Conservation (phyloP, 2,329 filamentous ascomycete species). For the Chaetomium olivaceum region DNA sequence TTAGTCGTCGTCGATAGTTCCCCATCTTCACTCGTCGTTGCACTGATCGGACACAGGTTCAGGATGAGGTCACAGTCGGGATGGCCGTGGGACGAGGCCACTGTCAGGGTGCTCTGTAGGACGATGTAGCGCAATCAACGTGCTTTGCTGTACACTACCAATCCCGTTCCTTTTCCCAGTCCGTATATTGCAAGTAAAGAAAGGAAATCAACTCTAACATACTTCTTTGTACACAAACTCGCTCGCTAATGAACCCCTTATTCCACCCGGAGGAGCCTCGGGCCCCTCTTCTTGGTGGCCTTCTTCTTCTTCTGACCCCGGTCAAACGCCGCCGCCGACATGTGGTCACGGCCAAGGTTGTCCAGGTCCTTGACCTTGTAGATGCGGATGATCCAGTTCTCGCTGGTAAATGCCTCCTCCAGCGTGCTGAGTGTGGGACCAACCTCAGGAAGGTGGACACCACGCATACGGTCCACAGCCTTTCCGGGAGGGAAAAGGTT, state of each 20-base stretch:
- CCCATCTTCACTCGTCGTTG: background rate
- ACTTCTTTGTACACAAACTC: conserved; percentile 26
- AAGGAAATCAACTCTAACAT: conserved; percentile 24
- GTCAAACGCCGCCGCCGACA: conserved; percentile 67
- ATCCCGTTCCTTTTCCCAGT: conserved; percentile 22
- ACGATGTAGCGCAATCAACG: conserved; percentile 1
- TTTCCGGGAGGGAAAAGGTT: conserved; percentile 88
- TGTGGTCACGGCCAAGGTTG: conserved; percentile 89
- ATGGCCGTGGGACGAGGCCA: background rate
- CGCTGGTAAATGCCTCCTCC: conserved; percentile 96
- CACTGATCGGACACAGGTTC: background rate
- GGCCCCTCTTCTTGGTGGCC: conserved; percentile 68
- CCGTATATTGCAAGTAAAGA: conserved; percentile 20
- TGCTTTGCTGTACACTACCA: conserved; percentile 26
- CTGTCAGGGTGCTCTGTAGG: background rate
- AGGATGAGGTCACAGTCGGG: background rate
- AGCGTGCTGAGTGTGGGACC: conserved; percentile 83
- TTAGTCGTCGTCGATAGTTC: background rate
- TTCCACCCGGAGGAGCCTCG: conserved; percentile 70
- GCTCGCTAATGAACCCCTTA: conserved; percentile 42
- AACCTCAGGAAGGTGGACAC: conserved; percentile 74
- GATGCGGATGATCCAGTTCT: conserved; percentile 99
- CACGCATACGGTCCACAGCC: conserved; percentile 85
- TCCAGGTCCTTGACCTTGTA: conserved; percentile 99
- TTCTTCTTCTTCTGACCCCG: conserved; percentile 84